phyloP scores from a whole-genome alignment of 257 asterid species.

The Eucommia ulmoides region DNA sequence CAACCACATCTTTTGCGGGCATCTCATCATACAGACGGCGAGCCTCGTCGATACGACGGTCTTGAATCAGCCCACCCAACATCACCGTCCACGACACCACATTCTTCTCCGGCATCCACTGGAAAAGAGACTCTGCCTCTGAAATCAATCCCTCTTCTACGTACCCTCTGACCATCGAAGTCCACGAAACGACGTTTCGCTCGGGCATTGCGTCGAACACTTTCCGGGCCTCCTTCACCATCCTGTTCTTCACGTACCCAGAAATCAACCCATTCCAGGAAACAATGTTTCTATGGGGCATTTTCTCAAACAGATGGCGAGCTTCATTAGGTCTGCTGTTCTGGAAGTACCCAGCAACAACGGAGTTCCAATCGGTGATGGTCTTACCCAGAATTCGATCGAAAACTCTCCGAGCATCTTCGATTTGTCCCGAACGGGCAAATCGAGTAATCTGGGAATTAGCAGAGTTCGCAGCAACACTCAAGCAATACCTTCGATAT shows the following conservation, averaged over 20 bases:
- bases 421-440: slow-evolving; percentile 44
- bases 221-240: slow-evolving; percentile 48
- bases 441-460: slow-evolving; percentile 40
- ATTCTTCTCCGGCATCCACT: slow-evolving; percentile 67
- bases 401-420: slow-evolving; percentile 42
- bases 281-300: slow-evolving; percentile 53
- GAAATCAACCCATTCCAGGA: slow-evolving; percentile 78
- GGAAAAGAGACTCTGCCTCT: slow-evolving; percentile 47
- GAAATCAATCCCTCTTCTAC: slow-evolving; percentile 43
- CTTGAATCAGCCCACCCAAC: slow-evolving; percentile 54
- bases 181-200: slow-evolving; percentile 57
- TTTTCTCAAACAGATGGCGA: slow-evolving; percentile 36
- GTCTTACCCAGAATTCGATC: slow-evolving; percentile 35
- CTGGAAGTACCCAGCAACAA: slow-evolving; percentile 46
- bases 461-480: slow-evolving; percentile 10
- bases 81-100: slow-evolving; percentile 71
- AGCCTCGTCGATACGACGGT: slow-evolving; percentile 42
- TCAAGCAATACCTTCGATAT: slow-evolving; percentile 19
- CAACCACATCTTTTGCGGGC: slow-evolving; percentile 56
- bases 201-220: slow-evolving; percentile 57
- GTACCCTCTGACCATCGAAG: slow-evolving; percentile 59
- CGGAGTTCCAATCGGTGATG: slow-evolving; percentile 57
- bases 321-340: slow-evolving; percentile 41
- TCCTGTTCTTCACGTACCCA: slow-evolving; percentile 52
- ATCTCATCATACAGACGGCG: slow-evolving; percentile 35